Percentiles rank a stretch among this genome's conserved stretches.
phyloP scores from a whole-genome alignment of 441 rosid genomes.

The Corymbia citriodora region DNA sequence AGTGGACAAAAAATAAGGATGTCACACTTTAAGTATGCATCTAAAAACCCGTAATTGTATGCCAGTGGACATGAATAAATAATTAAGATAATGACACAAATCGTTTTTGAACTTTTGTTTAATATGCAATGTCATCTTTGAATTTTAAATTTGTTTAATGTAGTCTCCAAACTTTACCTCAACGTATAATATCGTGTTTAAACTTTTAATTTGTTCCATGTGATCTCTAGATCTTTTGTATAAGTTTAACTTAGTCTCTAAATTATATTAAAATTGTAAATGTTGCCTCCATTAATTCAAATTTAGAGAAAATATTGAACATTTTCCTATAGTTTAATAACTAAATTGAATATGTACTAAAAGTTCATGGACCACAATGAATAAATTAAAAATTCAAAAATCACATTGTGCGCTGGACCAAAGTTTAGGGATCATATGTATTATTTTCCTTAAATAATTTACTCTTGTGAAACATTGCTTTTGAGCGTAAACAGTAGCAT shows the following conservation, averaged over 20 bases:
- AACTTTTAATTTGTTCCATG: too few relatives aligned
- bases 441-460: background rate
- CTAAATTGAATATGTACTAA: background rate
- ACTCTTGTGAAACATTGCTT: background rate
- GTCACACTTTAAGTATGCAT: background rate
- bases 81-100: too few relatives aligned
- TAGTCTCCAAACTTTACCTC: background rate
- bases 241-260: background rate
- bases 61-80: too few relatives aligned
- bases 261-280: background rate
- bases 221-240: background rate
- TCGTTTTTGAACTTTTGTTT: too few relatives aligned
- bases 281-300: background rate
- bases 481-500: background rate
- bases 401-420: background rate
- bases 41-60: too few relatives aligned
- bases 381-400: fast-evolving
- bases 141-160: too few relatives aligned
- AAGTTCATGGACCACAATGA: fast-evolving
- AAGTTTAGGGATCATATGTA: background rate
- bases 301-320: background rate
- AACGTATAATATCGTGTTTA: fast-evolving
- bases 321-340: background rate
- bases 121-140: background rate
- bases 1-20: too few relatives aligned